These are phyloP conservation scores for Exophiala xenobiotica DNA, from an alignment of 2,329 filamentous ascomycete species.

Conservation along the genomic window DNA sequence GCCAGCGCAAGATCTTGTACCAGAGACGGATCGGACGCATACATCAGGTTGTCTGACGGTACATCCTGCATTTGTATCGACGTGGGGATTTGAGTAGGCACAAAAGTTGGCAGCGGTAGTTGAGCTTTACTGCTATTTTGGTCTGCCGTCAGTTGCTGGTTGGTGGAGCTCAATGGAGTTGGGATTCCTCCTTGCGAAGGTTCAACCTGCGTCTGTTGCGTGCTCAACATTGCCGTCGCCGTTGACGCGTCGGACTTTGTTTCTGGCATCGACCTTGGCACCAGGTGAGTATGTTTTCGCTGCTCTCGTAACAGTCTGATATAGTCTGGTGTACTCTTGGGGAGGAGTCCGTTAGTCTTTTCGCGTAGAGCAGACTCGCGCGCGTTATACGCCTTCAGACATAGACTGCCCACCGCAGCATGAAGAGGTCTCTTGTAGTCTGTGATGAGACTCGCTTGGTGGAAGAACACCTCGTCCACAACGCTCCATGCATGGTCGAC, in stretches of 20 bases:
- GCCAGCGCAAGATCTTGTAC: constrained; percentile 21
- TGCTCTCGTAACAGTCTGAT: constrained; percentile 25
- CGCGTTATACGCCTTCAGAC: constrained; percentile 47
- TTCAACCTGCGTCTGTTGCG: background rate
- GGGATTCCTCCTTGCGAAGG: background rate
- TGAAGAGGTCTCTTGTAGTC: constrained; percentile 41
- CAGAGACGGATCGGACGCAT: constrained; percentile 19
- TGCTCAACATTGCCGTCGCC: background rate
- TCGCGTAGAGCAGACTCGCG: constrained; percentile 21
- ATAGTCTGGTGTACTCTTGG: constrained; percentile 25
- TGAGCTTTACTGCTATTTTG: background rate
- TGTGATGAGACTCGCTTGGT: constrained; percentile 43
- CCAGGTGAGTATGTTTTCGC: constrained; percentile 7
- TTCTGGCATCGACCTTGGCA: background rate
- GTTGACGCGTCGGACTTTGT: background rate
- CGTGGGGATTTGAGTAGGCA: background rate
- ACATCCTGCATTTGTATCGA: background rate
- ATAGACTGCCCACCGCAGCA: constrained; percentile 44
- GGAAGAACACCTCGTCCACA: constrained; percentile 44
- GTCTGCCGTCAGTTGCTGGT: background rate
- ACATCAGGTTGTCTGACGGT: constrained; percentile 11
- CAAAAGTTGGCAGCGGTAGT: constrained; percentile 12
- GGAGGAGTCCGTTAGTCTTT: constrained; percentile 22
- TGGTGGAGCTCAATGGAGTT: background rate
- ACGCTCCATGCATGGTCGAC: constrained; percentile 46